These are phyloP conservation scores for Claviceps monticola DNA, from an alignment of 2,329 filamentous ascomycete species.

Conservation along the genomic window DNA sequence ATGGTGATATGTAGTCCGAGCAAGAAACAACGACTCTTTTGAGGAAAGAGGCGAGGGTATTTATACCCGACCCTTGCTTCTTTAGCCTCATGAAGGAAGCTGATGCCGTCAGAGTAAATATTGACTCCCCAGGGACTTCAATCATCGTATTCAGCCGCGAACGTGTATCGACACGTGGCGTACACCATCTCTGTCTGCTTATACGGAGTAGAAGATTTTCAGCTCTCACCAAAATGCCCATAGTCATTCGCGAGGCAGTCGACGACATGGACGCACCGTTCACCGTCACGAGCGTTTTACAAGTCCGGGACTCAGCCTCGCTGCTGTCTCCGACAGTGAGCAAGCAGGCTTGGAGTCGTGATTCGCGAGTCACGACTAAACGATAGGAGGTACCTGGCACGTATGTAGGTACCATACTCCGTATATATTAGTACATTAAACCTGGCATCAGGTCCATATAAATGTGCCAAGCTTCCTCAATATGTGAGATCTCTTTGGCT, in stretches of 20 bases:
- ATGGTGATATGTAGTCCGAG: not conserved
- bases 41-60: not conserved
- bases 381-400: no score
- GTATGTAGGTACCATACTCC: no score
- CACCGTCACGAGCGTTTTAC: no score
- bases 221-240: not conserved
- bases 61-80: not conserved
- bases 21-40: not conserved
- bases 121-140: not conserved
- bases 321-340: no score
- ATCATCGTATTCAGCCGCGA: not conserved
- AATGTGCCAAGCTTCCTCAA: no score
- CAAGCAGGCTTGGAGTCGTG: no score
- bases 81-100: not conserved
- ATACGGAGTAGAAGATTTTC: no score
- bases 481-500: no score
- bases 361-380: no score
- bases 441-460: no score
- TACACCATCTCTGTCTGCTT: not conserved
- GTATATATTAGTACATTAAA: no score
- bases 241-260: not conserved
- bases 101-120: not conserved
- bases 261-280: not conserved
- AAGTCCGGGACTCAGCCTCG: no score
- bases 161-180: not conserved